A percentile compares a stretch with the other conserved stretches of the same genome.
Conservation (phyloP, 2,329 filamentous ascomycete species). For the Paracamarosporium sp. region DNA sequence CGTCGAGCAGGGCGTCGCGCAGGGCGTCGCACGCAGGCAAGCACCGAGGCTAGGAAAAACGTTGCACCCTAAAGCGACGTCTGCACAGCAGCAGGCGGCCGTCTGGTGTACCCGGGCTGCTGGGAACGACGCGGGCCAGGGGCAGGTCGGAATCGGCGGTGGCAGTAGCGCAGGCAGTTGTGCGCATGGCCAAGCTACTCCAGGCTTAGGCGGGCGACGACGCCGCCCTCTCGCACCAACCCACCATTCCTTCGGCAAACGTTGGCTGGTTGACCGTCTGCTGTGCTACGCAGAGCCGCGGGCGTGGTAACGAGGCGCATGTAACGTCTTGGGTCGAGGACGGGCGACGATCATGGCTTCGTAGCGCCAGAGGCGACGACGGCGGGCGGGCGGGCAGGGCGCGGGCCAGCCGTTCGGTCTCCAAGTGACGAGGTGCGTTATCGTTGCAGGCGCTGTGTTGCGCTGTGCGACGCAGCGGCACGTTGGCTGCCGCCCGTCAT, state of each 20-base stretch:
- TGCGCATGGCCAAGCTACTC: constrained; percentile 22
- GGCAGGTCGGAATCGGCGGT: constrained; percentile 4
- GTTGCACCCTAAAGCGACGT: constrained; percentile 32
- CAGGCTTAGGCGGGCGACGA: constrained; percentile 23
- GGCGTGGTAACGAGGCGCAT: constrained; percentile 27
- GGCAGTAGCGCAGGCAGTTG: constrained; percentile 28
- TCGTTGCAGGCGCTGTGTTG: constrained; percentile 4
- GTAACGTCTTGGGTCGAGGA: constrained; percentile 24
- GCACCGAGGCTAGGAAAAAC: constrained; percentile 22
- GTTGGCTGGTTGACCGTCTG: constrained; percentile 21
- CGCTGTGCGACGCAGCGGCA: constrained; percentile 35
- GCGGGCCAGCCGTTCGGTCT: background rate
- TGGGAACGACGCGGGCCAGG: constrained; percentile 20
- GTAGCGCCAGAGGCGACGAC: constrained; percentile 8
- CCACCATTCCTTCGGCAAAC: constrained; percentile 29
- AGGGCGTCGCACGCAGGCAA: background rate
- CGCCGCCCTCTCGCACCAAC: constrained; percentile 21
- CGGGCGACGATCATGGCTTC: constrained; percentile 16
- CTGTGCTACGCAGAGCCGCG: constrained; percentile 24
- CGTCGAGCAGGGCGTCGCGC: background rate
- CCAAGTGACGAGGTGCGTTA: constrained; percentile 10
- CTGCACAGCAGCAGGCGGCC: background rate
- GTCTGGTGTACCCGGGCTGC: constrained; percentile 16
- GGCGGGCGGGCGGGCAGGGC: constrained; percentile 1
- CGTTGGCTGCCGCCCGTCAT: constrained; percentile 46